Conservation (phyloP, 345 rosid species). For the Bruguiera parviflora region DNA sequence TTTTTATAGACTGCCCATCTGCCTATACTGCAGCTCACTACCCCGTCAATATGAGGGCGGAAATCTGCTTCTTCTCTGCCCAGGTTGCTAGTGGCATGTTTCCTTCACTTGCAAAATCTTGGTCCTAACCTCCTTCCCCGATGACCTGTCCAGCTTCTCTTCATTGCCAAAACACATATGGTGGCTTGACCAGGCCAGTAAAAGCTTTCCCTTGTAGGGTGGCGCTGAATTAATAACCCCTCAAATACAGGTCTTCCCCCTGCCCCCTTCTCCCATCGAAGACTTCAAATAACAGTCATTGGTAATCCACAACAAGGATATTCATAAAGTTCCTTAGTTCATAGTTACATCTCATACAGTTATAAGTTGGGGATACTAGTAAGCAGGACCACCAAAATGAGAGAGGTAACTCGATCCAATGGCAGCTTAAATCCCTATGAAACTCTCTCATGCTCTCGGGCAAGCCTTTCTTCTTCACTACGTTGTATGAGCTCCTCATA, state of each 20-base stretch:
- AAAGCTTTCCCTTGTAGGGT: background rate
- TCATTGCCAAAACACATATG: background rate
- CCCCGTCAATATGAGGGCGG: conserved; percentile 21
- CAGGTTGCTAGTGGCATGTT: background rate
- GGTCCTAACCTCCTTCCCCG: background rate
- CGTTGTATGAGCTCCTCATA: conserved; percentile 83
- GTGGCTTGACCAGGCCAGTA: background rate
- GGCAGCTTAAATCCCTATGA: conserved; percentile 27
- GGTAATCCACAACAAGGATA: background rate
- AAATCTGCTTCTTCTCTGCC: conserved; percentile 9
- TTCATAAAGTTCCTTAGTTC: conserved; percentile 4
- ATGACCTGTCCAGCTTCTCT: background rate
- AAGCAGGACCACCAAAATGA: conserved; percentile 3
- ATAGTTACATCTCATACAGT: conserved; percentile 3
- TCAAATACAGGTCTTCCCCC: background rate
- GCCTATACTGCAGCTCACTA: conserved; percentile 1
- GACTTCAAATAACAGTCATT: conserved; percentile 3
- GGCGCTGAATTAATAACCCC: background rate
- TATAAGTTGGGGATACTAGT: background rate
- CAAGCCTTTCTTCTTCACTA: conserved; percentile 55
- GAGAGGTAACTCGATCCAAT: background rate
- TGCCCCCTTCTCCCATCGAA: background rate
- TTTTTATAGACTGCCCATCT: conserved; percentile 16
- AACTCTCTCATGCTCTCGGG: conserved; percentile 37
- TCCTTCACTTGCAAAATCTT: background rate